phyloP scores from a whole-genome alignment of 2,329 filamentous ascomycete species.

The Cucurbitaria berberidis region DNA sequence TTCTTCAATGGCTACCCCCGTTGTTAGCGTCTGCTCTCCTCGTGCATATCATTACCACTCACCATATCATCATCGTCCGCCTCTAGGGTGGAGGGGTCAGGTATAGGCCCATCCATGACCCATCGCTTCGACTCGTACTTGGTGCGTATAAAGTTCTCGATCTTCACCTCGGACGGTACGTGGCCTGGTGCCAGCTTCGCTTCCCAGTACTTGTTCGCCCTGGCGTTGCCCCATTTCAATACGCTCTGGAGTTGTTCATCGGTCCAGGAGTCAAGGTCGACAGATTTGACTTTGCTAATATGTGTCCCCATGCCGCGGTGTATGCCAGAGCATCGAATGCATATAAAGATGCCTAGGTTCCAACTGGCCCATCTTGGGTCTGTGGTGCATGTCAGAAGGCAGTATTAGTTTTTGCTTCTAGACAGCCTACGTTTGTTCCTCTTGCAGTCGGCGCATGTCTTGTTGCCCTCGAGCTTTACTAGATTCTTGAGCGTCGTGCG shows the following conservation, averaged over 20 bases:
- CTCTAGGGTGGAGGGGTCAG: constrained; percentile 88
- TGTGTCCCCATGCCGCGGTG: constrained; percentile 99
- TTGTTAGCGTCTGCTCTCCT: constrained; percentile 14
- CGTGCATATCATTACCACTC: constrained; percentile 53
- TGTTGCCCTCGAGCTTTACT: constrained; percentile 93
- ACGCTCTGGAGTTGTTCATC: constrained; percentile 97
- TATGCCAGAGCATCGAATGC: constrained; percentile 97
- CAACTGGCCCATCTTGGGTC: constrained; percentile 99
- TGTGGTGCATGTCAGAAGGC: constrained; percentile 50
- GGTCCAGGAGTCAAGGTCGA: constrained; percentile 97
- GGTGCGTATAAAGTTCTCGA: constrained; percentile 99
- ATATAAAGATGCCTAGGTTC: constrained; percentile 97
- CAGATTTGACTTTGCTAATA: constrained; percentile 96
- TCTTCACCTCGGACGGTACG: constrained; percentile 94
- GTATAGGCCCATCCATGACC: constrained; percentile 97
- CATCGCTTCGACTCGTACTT: constrained; percentile 99
- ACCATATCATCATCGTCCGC: constrained; percentile 80
- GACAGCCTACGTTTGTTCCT: constrained; percentile 83
- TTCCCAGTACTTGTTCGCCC: constrained; percentile 99
- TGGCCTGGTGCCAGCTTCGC: constrained; percentile 89
- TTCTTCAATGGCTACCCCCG: constrained; percentile 64
- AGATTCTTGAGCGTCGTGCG: constrained; percentile 92
- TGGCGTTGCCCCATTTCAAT: constrained; percentile 91
- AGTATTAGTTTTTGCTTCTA: not conserved
- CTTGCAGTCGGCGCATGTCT: constrained; percentile 98